A percentile compares a stretch with the other conserved stretches of the same genome.
Evolutionary conservation across 2,329 filamentous ascomycete genomes (phyloP).

Genomic region (Talaromyces islandicus): DNA sequence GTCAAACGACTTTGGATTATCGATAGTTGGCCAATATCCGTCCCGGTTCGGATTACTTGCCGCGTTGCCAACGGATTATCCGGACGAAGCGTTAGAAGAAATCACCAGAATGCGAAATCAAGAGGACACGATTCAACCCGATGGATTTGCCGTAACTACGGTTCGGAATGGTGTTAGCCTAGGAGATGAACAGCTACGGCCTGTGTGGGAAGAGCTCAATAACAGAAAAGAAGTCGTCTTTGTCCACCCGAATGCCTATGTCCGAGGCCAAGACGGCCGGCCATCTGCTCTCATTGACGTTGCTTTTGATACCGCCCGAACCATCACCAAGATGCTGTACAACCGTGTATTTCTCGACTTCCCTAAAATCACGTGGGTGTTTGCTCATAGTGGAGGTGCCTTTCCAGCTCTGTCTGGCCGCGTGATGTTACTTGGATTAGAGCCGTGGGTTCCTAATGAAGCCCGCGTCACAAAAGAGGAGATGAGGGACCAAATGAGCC

Average conservation of each 20-base stretch:
- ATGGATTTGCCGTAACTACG: slow-evolving; percentile 1
- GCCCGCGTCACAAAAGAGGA: not conserved
- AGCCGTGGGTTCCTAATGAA: slow-evolving; percentile 4
- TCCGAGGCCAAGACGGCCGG: not conserved
- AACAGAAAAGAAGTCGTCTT: slow-evolving; percentile 3
- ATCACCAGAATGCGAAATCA: not conserved
- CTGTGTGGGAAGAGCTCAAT: slow-evolving; percentile 2
- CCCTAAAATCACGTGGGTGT: slow-evolving; percentile 3
- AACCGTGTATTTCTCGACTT: slow-evolving; percentile 1
- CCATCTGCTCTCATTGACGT: slow-evolving; percentile 4
- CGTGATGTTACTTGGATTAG: not conserved
- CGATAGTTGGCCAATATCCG: not conserved
- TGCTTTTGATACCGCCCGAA: slow-evolving; percentile 3
- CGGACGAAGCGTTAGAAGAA: not conserved
- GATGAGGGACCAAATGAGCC: slow-evolving; percentile 1
- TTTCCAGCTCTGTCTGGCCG: slow-evolving; percentile 3
- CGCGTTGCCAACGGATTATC: slow-evolving; percentile 2
- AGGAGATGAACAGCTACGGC: not conserved
- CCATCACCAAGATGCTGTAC: slow-evolving; percentile 2
- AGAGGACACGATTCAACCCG: not conserved
- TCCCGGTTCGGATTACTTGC: slow-evolving; percentile 2
- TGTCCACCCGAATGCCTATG: slow-evolving; percentile 3
- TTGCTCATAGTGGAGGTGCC: slow-evolving; percentile 3
- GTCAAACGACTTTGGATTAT: not conserved
- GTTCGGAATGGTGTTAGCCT: not conserved